These are phyloP conservation scores for Leccinum subtestaceum DNA, from an alignment of 768 basidiomycete species.

Conservation along the genomic window DNA sequence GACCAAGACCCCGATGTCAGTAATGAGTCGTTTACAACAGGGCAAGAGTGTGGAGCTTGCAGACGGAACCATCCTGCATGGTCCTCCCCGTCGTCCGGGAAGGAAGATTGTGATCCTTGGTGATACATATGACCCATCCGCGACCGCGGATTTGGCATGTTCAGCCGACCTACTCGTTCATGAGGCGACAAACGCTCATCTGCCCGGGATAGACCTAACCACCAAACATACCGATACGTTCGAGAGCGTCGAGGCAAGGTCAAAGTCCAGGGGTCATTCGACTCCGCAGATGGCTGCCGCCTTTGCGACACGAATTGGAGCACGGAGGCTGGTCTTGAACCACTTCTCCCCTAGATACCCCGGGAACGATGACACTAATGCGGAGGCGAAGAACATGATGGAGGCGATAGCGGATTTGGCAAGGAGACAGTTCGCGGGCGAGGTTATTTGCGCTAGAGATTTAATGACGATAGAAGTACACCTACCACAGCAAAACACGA, in stretches of 20 bases:
- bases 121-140: constrained; percentile 80
- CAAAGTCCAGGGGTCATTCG: constrained; percentile 81
- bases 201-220: constrained; percentile 58
- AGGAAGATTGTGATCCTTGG: constrained; percentile 81
- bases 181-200: constrained; percentile 86
- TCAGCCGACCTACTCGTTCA: constrained; percentile 77
- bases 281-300: constrained; percentile 88
- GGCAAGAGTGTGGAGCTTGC: constrained; percentile 61
- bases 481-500: constrained; percentile 27
- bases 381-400: constrained; percentile 56
- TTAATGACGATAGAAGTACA: constrained; percentile 67
- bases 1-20: constrained; percentile 65
- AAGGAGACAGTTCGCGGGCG: constrained; percentile 47
- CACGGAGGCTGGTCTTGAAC: constrained; percentile 67
- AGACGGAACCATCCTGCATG: constrained; percentile 71
- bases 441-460: constrained; percentile 70
- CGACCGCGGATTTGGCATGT: constrained; percentile 55
- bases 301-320: constrained; percentile 67
- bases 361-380: constrained; percentile 55
- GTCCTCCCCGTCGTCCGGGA: constrained; percentile 63
- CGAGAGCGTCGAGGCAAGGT: constrained; percentile 56
- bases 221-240: constrained; percentile 63
- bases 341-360: constrained; percentile 84
- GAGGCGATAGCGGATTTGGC: constrained; percentile 59
- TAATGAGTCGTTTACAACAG: constrained; percentile 63